A percentile compares a stretch with the other conserved stretches of the same genome.
phyloP scores from a whole-genome alignment of 2,329 filamentous ascomycete species.

The Phaeosphaeriaceae sp. region DNA sequence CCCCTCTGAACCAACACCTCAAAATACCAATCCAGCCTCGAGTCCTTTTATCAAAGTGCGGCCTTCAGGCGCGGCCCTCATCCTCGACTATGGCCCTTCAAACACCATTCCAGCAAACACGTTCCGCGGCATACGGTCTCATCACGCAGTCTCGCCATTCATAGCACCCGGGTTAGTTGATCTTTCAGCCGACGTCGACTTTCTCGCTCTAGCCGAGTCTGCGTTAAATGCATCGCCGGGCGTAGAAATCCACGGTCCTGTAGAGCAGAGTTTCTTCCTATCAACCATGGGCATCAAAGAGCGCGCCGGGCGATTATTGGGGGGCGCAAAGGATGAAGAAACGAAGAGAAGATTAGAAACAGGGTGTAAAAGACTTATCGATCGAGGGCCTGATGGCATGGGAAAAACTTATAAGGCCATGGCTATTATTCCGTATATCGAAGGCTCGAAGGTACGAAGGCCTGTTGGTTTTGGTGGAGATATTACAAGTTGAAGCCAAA shows the following conservation, averaged over 20 bases:
- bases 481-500: slow-evolving; percentile 4
- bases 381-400: slow-evolving; percentile 84
- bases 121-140: slow-evolving; percentile 82
- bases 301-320: slow-evolving; percentile 38
- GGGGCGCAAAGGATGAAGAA: slow-evolving; percentile 48
- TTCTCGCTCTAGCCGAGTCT: slow-evolving; percentile 81
- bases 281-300: slow-evolving; percentile 76
- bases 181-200: slow-evolving; percentile 92
- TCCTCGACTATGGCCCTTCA: slow-evolving; percentile 90
- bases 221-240: slow-evolving; percentile 76
- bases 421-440: slow-evolving; percentile 77
- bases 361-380: slow-evolving; percentile 83
- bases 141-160: slow-evolving; percentile 80
- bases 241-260: slow-evolving; percentile 90
- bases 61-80: slow-evolving; percentile 85
- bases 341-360: slow-evolving; percentile 64
- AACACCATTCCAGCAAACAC: slow-evolving; percentile 85
- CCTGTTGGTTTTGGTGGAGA: slow-evolving; percentile 92
- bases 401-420: slow-evolving; percentile 93
- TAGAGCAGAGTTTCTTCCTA: slow-evolving; percentile 83
- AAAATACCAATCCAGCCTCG: slow-evolving; percentile 14
- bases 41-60: slow-evolving; percentile 58
- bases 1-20: slow-evolving; percentile 14
- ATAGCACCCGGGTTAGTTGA: slow-evolving; percentile 81
- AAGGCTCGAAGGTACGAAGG: slow-evolving; percentile 67